phyloP scores from a whole-genome alignment of 805 yeast genomes.

The Wickerhamiella dianesei region DNA sequence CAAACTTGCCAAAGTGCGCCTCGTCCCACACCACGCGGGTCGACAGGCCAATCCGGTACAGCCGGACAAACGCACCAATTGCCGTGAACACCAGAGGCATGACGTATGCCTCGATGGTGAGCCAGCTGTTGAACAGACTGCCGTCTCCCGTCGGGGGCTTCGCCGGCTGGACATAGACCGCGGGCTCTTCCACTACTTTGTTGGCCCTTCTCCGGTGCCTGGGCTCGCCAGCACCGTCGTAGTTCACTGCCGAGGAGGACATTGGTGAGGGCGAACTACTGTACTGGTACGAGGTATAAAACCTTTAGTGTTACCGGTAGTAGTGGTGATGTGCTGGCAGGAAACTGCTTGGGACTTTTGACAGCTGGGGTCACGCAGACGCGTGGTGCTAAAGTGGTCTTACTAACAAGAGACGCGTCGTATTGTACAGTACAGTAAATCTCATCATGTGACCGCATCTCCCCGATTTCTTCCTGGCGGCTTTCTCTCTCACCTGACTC shows the following conservation, averaged over 20 bases:
- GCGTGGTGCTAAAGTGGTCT: too few relatives aligned
- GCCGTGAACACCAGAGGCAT: slow-evolving; percentile 42
- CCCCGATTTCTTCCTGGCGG: too few relatives aligned
- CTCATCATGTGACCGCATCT: too few relatives aligned
- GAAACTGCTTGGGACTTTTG: too few relatives aligned
- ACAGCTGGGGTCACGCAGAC: too few relatives aligned
- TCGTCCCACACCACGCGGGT: slow-evolving; percentile 52
- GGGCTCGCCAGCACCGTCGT: not conserved
- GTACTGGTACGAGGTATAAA: too few relatives aligned
- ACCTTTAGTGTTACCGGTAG: too few relatives aligned
- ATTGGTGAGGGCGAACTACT: not conserved
- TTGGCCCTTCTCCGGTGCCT: not conserved
- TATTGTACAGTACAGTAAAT: too few relatives aligned
- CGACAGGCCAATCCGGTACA: slow-evolving; percentile 60
- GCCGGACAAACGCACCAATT: slow-evolving; percentile 57
- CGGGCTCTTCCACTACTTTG: not conserved
- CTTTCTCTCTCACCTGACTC: too few relatives aligned
- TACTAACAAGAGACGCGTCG: too few relatives aligned
- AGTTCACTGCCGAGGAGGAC: not conserved
- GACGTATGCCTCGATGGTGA: slow-evolving; percentile 30
- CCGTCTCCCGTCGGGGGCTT: slow-evolving; percentile 11
- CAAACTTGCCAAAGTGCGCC: slow-evolving; percentile 39
- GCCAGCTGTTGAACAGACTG: slow-evolving; percentile 18
- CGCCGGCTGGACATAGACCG: not conserved
- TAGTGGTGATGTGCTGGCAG: too few relatives aligned